phyloP scores from a whole-genome alignment of 2,329 filamentous ascomycete genomes.

The Microcyclospora tardicrescens region DNA sequence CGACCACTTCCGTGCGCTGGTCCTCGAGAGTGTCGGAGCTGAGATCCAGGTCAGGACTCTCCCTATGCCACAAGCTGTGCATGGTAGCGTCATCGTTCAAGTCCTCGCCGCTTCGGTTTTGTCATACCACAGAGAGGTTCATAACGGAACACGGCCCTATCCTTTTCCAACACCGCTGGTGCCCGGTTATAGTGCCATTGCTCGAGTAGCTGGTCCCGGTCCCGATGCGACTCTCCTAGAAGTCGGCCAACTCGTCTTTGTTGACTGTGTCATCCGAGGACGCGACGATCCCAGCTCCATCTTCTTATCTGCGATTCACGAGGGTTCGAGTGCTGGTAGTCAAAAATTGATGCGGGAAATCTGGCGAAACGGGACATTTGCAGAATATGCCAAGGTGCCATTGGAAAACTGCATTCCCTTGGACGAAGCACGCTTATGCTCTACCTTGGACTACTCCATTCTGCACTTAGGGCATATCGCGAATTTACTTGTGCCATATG shows the following conservation, averaged over 20 bases:
- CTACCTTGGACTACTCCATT: slow-evolving; percentile 28
- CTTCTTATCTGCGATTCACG: slow-evolving; percentile 20
- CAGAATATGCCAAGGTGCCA: slow-evolving; percentile 24
- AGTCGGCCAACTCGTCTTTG: slow-evolving; percentile 28
- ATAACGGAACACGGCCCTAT: slow-evolving; percentile 24
- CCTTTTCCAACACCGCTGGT: slow-evolving; percentile 24
- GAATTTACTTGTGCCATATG: slow-evolving; percentile 31
- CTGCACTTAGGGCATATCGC: slow-evolving; percentile 29
- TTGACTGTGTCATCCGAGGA: slow-evolving; percentile 24
- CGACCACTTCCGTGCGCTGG: slow-evolving; percentile 8
- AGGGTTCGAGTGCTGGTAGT: slow-evolving; percentile 18
- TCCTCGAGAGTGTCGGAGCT: slow-evolving; percentile 5
- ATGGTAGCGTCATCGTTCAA: slow-evolving; percentile 29
- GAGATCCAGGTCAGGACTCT: slow-evolving; percentile 7
- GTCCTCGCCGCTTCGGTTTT: slow-evolving; percentile 27
- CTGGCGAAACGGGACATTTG: slow-evolving; percentile 28
- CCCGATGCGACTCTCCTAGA: slow-evolving; percentile 26
- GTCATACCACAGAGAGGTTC: slow-evolving; percentile 30
- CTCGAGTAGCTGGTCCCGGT: slow-evolving; percentile 25
- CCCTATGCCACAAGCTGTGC: slow-evolving; percentile 1
- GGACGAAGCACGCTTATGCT: slow-evolving; percentile 21
- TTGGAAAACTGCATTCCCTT: slow-evolving; percentile 26
- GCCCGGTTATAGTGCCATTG: slow-evolving; percentile 25
- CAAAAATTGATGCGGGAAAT: slow-evolving; percentile 24
- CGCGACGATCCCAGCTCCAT: slow-evolving; percentile 25